Percentiles rank a stretch among this genome's conserved stretches.
Evolutionary conservation across 371 early-diverging fungal species (phyloP).

Genomic region (Apophysomyces trapeziformis): DNA sequence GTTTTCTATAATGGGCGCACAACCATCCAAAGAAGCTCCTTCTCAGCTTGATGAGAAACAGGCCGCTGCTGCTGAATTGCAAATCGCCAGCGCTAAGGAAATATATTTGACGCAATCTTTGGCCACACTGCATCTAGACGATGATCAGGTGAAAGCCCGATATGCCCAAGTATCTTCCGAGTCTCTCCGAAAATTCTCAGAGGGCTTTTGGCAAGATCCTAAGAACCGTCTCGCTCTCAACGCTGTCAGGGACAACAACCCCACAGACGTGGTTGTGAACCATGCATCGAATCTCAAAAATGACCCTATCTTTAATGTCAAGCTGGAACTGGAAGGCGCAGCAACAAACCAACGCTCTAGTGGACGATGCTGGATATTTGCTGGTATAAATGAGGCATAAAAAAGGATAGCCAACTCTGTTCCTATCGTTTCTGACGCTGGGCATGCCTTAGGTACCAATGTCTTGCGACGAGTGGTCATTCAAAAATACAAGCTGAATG

Average conservation of each 20-base stretch:
- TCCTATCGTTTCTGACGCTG: neutral
- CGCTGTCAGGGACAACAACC: conserved; percentile 63
- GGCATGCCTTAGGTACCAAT: conserved; percentile 34
- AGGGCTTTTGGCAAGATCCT: conserved; percentile 60
- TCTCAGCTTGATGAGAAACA: conserved; percentile 18
- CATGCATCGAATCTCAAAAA: conserved; percentile 47
- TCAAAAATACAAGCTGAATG: conserved; percentile 63
- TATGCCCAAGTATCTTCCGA: conserved; percentile 35
- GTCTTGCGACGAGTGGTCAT: conserved; percentile 43
- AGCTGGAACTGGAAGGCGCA: conserved; percentile 61
- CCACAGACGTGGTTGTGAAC: conserved; percentile 63
- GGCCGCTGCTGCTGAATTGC: conserved; percentile 3
- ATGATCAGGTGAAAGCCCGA: conserved; percentile 25
- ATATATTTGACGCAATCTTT: conserved; percentile 25
- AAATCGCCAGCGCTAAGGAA: neutral
- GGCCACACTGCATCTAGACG: conserved; percentile 22
- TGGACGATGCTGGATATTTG: conserved; percentile 91
- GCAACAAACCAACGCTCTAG: conserved; percentile 80
- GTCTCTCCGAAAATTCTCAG: conserved; percentile 37
- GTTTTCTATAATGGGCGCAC: conserved; percentile 18
- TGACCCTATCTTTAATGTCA: conserved; percentile 63
- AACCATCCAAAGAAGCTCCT: conserved; percentile 16
- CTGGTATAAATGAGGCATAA: conserved; percentile 41
- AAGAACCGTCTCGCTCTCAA: conserved; percentile 74
- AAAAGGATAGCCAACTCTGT: conserved; percentile 20